phyloP scores from a whole-genome alignment of 2,329 filamentous ascomycete genomes.

The Cladophialophora yegresii region DNA sequence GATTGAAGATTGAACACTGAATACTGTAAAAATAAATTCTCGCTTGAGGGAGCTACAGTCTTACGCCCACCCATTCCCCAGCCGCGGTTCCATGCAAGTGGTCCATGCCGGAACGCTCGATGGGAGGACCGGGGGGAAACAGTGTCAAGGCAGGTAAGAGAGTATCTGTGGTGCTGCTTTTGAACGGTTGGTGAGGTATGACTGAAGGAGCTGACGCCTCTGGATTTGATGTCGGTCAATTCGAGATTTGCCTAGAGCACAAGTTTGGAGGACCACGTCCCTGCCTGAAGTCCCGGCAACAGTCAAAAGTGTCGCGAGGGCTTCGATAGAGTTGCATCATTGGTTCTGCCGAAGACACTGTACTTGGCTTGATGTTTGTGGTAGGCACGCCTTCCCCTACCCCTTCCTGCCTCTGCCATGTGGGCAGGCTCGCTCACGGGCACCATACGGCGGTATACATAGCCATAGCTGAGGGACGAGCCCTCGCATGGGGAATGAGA shows the following conservation, averaged over 20 bases:
- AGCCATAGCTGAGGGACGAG: no score
- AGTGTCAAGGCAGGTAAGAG: background rate
- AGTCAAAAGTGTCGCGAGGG: no score
- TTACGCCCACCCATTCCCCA: background rate
- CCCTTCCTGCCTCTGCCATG: no score
- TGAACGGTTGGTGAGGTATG: background rate
- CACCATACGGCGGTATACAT: no score
- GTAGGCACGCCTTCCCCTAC: no score
- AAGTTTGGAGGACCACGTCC: background rate
- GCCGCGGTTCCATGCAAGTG: no score
- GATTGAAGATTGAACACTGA: background rate
- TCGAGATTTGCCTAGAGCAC: background rate
- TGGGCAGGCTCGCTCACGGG: no score
- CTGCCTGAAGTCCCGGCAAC: background rate
- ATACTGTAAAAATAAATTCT: background rate
- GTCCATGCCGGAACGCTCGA: background rate
- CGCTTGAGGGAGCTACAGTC: background rate
- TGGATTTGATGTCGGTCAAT: background rate
- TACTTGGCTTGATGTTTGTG: no score
- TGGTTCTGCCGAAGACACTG: background rate
- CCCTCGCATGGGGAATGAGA: no score
- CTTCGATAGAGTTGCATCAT: background rate
- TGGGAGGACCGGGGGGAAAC: background rate
- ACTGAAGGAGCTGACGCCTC: background rate
- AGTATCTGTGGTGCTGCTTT: background rate